Percentiles rank a stretch among this genome's conserved stretches.
These are phyloP conservation scores for Keqinozyma sinolaborantium DNA, from an alignment of 1,139 yeast species.

Conservation along the genomic window DNA sequence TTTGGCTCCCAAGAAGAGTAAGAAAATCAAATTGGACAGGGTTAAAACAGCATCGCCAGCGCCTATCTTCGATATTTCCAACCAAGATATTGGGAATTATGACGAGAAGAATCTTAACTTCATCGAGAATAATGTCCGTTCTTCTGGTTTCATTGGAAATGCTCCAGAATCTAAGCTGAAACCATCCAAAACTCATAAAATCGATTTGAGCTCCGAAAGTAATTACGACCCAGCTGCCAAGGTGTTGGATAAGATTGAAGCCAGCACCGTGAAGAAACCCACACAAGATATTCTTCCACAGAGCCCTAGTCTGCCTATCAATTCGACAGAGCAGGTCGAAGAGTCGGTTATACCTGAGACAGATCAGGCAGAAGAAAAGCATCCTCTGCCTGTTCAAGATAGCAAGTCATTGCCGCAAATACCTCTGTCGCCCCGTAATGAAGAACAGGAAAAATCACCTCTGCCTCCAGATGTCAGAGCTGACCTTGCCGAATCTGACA, in stretches of 20 bases:
- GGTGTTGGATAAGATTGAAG: background rate
- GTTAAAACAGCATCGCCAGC: slow-evolving; percentile 12
- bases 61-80: slow-evolving; percentile 22
- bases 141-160: background rate
- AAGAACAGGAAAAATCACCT: too few species aligned
- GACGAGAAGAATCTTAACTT: slow-evolving; percentile 28
- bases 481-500: background rate
- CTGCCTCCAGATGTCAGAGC: too few species aligned
- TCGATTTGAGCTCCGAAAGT: background rate
- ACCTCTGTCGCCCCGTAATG: too few species aligned
- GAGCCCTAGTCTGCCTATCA: background rate
- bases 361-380: background rate
- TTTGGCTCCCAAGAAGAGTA: slow-evolving; percentile 12
- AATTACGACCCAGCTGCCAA: background rate
- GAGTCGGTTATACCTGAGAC: too few species aligned
- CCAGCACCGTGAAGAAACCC: background rate
- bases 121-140: slow-evolving; percentile 14
- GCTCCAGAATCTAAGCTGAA: slow-evolving; percentile 1
- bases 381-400: background rate
- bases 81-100: slow-evolving; percentile 35
- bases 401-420: too few species aligned
- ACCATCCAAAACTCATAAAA: slow-evolving; percentile 1
- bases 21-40: slow-evolving; percentile 11
- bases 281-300: too few species aligned
- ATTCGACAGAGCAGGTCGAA: background rate